These are phyloP conservation scores for Microbotryomycetes sp. DNA, from an alignment of 1,284 basidiomycete genomes.

Conservation along the genomic window DNA sequence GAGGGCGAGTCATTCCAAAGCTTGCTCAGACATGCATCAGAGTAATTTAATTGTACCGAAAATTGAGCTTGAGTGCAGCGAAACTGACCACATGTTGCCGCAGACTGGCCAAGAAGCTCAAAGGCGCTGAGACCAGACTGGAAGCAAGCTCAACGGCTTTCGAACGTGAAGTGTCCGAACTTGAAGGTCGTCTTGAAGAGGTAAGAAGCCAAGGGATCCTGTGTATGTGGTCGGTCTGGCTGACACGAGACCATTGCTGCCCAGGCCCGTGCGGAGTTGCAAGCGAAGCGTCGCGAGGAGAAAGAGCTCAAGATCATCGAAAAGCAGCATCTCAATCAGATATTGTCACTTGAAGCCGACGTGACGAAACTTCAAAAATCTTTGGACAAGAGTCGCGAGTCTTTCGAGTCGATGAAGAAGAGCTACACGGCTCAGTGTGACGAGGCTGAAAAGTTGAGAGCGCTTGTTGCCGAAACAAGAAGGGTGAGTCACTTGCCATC, in stretches of 20 bases:
- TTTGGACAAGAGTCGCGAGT: slow-evolving; percentile 60
- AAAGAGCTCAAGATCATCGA: slow-evolving; percentile 80
- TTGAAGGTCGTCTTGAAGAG: slow-evolving; percentile 30
- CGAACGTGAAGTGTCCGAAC: slow-evolving; percentile 26
- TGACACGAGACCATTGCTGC: no score
- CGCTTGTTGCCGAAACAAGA: slow-evolving; percentile 28
- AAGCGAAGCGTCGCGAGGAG: slow-evolving; percentile 70
- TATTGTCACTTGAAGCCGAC: slow-evolving; percentile 59
- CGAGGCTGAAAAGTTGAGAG: slow-evolving; percentile 66
- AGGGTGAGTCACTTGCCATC: slow-evolving; percentile 2
- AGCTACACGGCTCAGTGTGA: slow-evolving; percentile 69
- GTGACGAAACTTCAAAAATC: slow-evolving; percentile 63
- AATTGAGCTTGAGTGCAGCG: not conserved
- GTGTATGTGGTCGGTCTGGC: no score
- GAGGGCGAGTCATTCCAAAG: slow-evolving; percentile 20
- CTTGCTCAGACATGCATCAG: slow-evolving; percentile 13
- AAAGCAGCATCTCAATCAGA: slow-evolving; percentile 43
- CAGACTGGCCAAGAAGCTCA: slow-evolving; percentile 26
- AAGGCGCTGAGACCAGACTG: slow-evolving; percentile 20
- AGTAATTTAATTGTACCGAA: slow-evolving; percentile 16
- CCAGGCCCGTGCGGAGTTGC: slow-evolving; percentile 54
- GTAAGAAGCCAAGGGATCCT: not conserved
- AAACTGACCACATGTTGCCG: not conserved
- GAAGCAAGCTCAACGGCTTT: slow-evolving; percentile 18
- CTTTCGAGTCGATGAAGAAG: slow-evolving; percentile 67